These are phyloP conservation scores for Solanum rostratum DNA, from an alignment of 257 asterid genomes.

Conservation along the genomic window DNA sequence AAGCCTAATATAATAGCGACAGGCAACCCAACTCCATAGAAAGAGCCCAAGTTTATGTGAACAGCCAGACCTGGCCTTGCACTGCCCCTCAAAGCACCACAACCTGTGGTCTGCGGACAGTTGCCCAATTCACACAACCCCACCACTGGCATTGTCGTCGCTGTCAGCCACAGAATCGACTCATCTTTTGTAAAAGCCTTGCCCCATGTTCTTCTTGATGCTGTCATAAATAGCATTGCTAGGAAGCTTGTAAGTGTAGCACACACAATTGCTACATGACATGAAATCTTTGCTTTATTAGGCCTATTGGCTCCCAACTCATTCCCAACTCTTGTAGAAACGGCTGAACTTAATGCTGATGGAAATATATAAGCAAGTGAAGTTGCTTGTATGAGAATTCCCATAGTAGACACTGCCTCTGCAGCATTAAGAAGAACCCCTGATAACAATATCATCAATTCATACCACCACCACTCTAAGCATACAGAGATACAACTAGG, in stretches of 20 bases:
- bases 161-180: constrained; percentile 21
- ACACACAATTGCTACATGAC: constrained; percentile 21
- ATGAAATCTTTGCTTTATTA: constrained; percentile 22
- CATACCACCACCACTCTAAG: constrained; percentile 68
- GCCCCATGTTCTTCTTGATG: constrained; percentile 25
- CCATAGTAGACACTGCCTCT: constrained; percentile 52
- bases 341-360: constrained; percentile 33
- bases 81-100: constrained; percentile 65
- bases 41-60: constrained; percentile 42
- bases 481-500: constrained; percentile 42
- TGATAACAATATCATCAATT: constrained; percentile 42
- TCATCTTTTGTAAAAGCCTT: constrained; percentile 31
- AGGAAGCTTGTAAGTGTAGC: constrained; percentile 26
- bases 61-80: constrained; percentile 46
- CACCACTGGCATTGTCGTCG: constrained; percentile 43
- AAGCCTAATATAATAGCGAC: constrained; percentile 41
- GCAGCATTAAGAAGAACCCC: constrained; percentile 42
- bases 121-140: constrained; percentile 71
- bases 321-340: constrained; percentile 53
- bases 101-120: constrained; percentile 61
- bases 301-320: constrained; percentile 56
- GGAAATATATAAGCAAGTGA: constrained; percentile 53
- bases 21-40: constrained; percentile 56
- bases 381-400: constrained; percentile 51
- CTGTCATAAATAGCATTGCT: constrained; percentile 22